These are phyloP conservation scores for Pseudocercospora fuligena DNA, from an alignment of 2,329 filamentous ascomycete species.

Conservation along the genomic window DNA sequence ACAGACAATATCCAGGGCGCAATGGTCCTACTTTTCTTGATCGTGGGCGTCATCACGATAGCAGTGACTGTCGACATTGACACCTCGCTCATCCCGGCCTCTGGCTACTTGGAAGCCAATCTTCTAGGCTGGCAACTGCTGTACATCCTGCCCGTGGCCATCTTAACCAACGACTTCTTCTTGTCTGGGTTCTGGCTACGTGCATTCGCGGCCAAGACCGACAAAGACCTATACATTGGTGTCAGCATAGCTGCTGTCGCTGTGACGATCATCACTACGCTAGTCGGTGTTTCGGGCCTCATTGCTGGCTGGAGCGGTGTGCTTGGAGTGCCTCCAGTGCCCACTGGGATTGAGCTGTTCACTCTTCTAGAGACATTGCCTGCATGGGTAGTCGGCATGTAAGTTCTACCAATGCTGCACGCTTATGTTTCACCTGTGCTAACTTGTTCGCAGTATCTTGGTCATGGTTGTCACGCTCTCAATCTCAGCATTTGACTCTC, in stretches of 20 bases:
- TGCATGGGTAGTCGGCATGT: slow-evolving; percentile 77
- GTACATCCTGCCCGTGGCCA: slow-evolving; percentile 80
- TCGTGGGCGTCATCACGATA: slow-evolving; percentile 78
- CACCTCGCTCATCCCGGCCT: slow-evolving; percentile 68
- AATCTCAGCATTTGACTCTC: slow-evolving; percentile 77
- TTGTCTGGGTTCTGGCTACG: slow-evolving; percentile 83
- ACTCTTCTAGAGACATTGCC: slow-evolving; percentile 73
- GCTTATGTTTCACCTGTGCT: not conserved
- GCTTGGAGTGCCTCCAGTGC: slow-evolving; percentile 63
- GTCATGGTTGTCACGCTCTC: slow-evolving; percentile 74
- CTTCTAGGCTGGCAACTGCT: slow-evolving; percentile 83
- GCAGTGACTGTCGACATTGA: slow-evolving; percentile 76
- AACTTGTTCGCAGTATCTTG: slow-evolving; percentile 55
- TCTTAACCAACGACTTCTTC: slow-evolving; percentile 87
- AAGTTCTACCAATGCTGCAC: not conserved
- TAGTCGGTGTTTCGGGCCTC: slow-evolving; percentile 74
- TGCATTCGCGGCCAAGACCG: slow-evolving; percentile 78
- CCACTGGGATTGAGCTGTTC: slow-evolving; percentile 75
- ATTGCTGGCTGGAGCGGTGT: slow-evolving; percentile 80
- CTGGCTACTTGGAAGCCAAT: slow-evolving; percentile 69
- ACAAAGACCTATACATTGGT: slow-evolving; percentile 77
- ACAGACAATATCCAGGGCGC: slow-evolving; percentile 81
- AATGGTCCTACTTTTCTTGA: slow-evolving; percentile 76
- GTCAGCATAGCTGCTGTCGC: slow-evolving; percentile 68
- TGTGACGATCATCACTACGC: slow-evolving; percentile 71